Base-by-base conservation (phyloP, 169 alveolate genomes). In the Babesia bovis region DNA sequence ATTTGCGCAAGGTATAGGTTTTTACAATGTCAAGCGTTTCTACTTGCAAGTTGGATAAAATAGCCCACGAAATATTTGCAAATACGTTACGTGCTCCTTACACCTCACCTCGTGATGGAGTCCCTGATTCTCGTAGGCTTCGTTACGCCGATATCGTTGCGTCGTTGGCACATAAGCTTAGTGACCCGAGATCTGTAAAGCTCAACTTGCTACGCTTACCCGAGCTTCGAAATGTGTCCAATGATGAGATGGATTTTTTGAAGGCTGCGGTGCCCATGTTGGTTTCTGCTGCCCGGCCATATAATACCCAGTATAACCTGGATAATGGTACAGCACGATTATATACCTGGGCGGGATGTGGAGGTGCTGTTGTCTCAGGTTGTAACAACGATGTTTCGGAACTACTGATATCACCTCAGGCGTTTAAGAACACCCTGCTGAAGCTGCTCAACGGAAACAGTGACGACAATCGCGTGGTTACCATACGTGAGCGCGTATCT, bases 361-460 rank as follows among this genome's bases (percentile, higher is more conserved):
- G 50, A 23, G 2, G 33, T 2, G 75, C n/a, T 23, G 19, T 15
- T 0, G 40, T n/a, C 1, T 17, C 4, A 10, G 4, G 51, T 2
- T 33, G 56, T 6, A 26, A 38, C 2, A 26, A 28, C 7, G 73
- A 63, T n/a, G 61, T 63, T 13, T 45, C 73, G 2, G 73, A 63
- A 50, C 0, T 63, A 52, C 23, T 63, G 12, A 67, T 78, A 3
- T 65, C 68, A 45, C 60, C 72, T 17, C 60, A 50, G n/a, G 74
- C 65, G 40, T 78, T 78, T 59, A 78, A 78, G 69, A 78, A 78
- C 59, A 51, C 77, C 19, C 65, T 78, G 6, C 42, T 78, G 72
- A 55, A 58, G 71, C 59, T 78, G 21, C 68, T 78, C 21, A 58
- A 17, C 33, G 56, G 66, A 19, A 55, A 68, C 12, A 41, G 77